These are phyloP conservation scores for Coemansia umbellata DNA, from an alignment of 192 early-diverging fungal species.

Conservation along the genomic window DNA sequence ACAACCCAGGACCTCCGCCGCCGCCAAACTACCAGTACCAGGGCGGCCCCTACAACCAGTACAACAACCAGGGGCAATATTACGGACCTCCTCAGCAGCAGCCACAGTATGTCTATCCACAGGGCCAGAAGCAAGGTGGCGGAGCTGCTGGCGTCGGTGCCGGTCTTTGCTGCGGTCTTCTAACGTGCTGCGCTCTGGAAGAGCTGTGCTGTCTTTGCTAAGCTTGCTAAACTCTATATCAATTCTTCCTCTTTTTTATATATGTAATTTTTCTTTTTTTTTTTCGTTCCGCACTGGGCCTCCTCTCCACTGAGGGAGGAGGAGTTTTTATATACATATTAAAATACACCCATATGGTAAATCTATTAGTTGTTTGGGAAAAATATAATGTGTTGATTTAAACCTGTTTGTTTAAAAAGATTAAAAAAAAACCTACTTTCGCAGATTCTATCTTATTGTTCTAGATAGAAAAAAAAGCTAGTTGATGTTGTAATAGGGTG, in stretches of 20 bases:
- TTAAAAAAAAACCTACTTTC: too few relatives aligned
- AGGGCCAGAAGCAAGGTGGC: background rate
- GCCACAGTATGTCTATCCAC: constrained; percentile 9
- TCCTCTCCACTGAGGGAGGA: too few relatives aligned
- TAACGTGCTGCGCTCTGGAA: constrained; percentile 15
- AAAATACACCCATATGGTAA: too few relatives aligned
- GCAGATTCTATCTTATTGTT: background rate
- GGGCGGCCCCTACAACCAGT: background rate
- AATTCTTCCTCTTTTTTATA: background rate
- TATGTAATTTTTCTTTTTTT: constrained; percentile 4
- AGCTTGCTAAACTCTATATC: background rate
- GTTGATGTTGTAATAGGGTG: too few relatives aligned
- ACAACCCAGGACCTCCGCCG: constrained; percentile 10
- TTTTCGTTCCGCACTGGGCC: background rate
- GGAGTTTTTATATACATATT: too few relatives aligned
- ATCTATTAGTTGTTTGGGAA: too few relatives aligned
- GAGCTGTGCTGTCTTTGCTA: constrained; percentile 9
- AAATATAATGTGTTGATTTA: too few relatives aligned
- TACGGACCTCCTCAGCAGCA: constrained; percentile 9
- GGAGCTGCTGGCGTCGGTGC: constrained; percentile 11
- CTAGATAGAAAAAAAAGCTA: background rate
- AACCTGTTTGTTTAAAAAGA: too few relatives aligned
- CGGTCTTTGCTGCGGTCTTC: constrained; percentile 16
- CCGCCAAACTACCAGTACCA: constrained; percentile 1
- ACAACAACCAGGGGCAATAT: constrained; percentile 14